Base-by-base conservation (phyloP, 139 green algal species). In the Auxenochlorella pyrenoidosa region DNA sequence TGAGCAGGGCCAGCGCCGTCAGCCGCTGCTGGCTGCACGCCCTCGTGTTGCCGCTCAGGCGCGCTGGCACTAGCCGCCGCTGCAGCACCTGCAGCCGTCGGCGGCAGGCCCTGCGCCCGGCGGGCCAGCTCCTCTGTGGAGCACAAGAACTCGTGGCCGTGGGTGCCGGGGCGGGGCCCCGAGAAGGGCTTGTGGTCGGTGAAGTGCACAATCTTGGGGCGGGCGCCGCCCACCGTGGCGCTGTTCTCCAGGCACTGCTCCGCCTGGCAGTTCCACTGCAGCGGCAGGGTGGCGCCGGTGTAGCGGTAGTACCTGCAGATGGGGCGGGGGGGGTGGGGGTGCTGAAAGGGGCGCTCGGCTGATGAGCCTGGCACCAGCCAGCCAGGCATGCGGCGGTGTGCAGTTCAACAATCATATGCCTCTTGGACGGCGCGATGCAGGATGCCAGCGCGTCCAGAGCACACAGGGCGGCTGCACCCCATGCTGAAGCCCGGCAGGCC, bases 81-180 rank as follows among this genome's bases (percentile, higher is more conserved):
- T 5, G 36, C 71, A 2, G 38, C 36, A 8, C 30, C 71, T n/a
- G 71, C 71, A n/a, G 71, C 71, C 4, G 30, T 36, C 5, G 71
- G 71, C 71, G 54, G 15, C 5, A 78, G 15, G 36, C 36, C 36
- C 71, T 78, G 71, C 71, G 36, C 36, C 36, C 36, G 36, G 36
- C 21, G 71, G 13, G 36, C 30, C 63, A 86, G 43, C 65, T 86
- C 40, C 5, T 86, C 63, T 0, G 24, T 13, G 40, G 28, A 78
- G 63, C 83, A 87, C 26, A 87, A 51, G 72, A 73, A 87, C 72
- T 87, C 70, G 54, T 82, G 72, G 12, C 83, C 83, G 16, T 41
- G 73, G 5, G 32, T 22, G 43, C 82, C 38, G 1, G 36, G 36
- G 47, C 43, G 63, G 54, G 21, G 71, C 8, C 83, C 83, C 3